Evolutionary conservation across 805 yeast genomes (phyloP).

Genomic region (Saccharomycopsis guyanensis): DNA sequence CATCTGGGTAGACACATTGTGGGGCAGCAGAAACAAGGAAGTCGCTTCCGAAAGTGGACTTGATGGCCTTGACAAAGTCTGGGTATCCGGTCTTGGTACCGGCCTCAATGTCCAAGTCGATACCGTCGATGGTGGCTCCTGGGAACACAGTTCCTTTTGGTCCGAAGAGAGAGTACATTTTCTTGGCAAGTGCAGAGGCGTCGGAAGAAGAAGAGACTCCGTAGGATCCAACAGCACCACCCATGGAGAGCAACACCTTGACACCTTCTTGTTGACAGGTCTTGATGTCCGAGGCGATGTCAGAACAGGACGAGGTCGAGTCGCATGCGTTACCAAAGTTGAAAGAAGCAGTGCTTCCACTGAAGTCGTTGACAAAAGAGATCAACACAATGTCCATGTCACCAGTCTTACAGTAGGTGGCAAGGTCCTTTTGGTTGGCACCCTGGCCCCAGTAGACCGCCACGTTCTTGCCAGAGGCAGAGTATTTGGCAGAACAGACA

Average conservation of each 20-base stretch:
- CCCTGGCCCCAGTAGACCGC: constrained; percentile 77
- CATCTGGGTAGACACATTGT: constrained; percentile 85
- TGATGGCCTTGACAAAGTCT: constrained; percentile 39
- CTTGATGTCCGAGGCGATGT: constrained; percentile 57
- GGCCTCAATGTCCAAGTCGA: constrained; percentile 83
- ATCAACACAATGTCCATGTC: constrained; percentile 31
- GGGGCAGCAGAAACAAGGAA: constrained; percentile 86
- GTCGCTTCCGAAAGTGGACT: constrained; percentile 30
- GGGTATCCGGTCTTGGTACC: constrained; percentile 58
- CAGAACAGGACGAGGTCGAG: constrained; percentile 22
- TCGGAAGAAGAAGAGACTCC: constrained; percentile 3
- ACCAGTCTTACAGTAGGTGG: constrained; percentile 11
- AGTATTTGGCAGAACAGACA: constrained; percentile 10
- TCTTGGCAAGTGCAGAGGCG: constrained; percentile 6
- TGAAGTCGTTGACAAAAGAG: constrained; percentile 25
- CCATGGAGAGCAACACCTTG: constrained; percentile 61
- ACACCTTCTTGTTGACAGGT: constrained; percentile 73
- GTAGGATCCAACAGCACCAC: constrained; percentile 62
- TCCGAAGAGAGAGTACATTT: constrained; percentile 10
- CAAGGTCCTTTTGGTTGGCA: constrained; percentile 25
- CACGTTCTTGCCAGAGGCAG: constrained; percentile 33
- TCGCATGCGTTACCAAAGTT: constrained; percentile 13
- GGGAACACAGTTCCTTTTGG: constrained; percentile 36
- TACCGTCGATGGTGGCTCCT: constrained; percentile 73
- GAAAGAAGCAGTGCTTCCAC: not conserved